Base-by-base conservation (phyloP, 768 basidiomycete genomes). In the Leucocoprinus birnbaumii region DNA sequence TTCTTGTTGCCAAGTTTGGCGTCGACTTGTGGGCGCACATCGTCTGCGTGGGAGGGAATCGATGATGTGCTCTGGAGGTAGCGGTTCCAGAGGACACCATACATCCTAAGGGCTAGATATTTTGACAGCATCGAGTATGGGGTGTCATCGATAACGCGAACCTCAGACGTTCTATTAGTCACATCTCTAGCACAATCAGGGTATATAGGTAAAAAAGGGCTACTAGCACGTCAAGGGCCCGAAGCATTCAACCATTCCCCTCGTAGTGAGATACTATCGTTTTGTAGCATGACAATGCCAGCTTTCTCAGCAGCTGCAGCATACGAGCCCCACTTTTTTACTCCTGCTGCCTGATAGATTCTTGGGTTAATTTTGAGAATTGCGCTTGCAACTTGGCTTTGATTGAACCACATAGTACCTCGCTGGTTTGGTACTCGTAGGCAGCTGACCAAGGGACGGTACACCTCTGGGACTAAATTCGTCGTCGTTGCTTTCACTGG, bases 281-380 rank as follows among this genome's bases (percentile, higher is more conserved):
- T 46, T 16, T 38, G 45, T 8, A 47, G 14, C 4, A 38, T 41
- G 24, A 59, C 40, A 24, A 59, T 54, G 9, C 60, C 60, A 14
- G 37, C 58, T 13, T 49, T 48, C 25, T 44, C 52, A 3, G 58
- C 60, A 9, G 24, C 18, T 9, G 22, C 16, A 18, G 35, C 51
- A 44, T 59, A 61, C 8, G 40, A 18, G 5, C 14, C 40, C 48
- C 58, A 61, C 16, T 56, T 56, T n/a, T 45, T 52, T 7, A 57
- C 48, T 11, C 54, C 51, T 5, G 52, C 55, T 10, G 42, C 48
- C 45, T 59, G n/a, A 50, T 61, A 61, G 8, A 59, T 31, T 18
- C 38, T 3, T 14, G 43, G 48, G 38, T 57, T 57, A 19, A 31
- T 27, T 13, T 48, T 49, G n/a, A 37, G 9, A 16, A 61, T 41